These are phyloP conservation scores for Sideroxylon spinosum DNA, from an alignment of 179 eudicot genomes.

Conservation along the genomic window DNA sequence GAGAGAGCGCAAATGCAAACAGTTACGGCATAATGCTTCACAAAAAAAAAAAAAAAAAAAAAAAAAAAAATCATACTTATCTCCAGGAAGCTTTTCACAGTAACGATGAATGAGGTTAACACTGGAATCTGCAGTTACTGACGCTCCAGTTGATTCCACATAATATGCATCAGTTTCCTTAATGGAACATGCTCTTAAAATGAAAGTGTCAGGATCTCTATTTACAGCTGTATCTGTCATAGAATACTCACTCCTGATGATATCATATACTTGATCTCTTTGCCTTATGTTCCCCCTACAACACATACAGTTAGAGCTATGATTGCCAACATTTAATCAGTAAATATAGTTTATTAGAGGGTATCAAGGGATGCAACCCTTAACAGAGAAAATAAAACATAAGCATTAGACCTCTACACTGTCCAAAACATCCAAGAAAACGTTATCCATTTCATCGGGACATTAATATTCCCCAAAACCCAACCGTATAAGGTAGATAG, in stretches of 20 bases:
- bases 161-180: constrained; percentile 27
- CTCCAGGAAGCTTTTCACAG: constrained; percentile 46
- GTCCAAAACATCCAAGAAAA: no score
- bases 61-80: constrained; percentile 33
- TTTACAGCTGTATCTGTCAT: constrained; percentile 37
- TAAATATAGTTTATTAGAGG: no score
- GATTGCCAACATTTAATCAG: not conserved
- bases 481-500: no score
- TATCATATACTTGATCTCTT: constrained; percentile 39
- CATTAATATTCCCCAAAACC: no score
- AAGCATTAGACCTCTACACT: no score
- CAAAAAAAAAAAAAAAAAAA: not conserved
- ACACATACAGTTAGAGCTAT: not conserved
- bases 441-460: no score
- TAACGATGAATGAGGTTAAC: constrained; percentile 38
- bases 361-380: no score
- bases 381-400: no score
- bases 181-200: constrained; percentile 27
- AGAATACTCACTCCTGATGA: constrained; percentile 39
- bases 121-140: constrained; percentile 44
- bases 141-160: constrained; percentile 48
- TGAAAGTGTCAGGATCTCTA: constrained; percentile 31
- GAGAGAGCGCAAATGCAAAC: not conserved
- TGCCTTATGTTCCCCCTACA: constrained; percentile 58
- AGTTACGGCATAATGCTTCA: not conserved